phyloP scores from a whole-genome alignment of 106 monocot species.

The Dendrobium catenatum region DNA sequence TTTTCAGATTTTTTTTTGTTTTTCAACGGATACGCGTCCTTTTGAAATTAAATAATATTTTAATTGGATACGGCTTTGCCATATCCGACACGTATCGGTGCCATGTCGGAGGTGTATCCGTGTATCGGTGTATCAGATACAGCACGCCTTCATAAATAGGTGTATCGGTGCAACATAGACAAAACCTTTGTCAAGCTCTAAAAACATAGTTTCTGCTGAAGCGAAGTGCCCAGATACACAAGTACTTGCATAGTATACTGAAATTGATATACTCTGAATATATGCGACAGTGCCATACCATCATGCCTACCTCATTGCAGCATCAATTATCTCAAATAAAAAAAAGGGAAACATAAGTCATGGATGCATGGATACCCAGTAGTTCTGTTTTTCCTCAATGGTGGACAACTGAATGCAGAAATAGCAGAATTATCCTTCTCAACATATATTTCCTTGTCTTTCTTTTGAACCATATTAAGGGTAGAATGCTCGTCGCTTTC shows the following conservation, averaged over 20 bases:
- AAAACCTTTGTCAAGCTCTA: neutral
- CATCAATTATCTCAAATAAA: neutral
- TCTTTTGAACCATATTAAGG: neutral
- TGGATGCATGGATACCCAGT: neutral
- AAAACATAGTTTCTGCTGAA: neutral
- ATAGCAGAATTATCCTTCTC: neutral
- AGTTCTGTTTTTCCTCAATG: neutral
- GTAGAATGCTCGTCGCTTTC: neutral
- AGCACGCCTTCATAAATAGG: too few species aligned
- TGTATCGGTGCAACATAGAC: too few species aligned
- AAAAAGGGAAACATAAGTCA: neutral
- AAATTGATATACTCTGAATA: neutral
- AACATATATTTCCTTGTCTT: neutral
- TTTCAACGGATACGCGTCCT: too few species aligned
- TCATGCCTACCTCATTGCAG: neutral
- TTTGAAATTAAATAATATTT: too few species aligned
- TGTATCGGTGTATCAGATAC: too few species aligned
- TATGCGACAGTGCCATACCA: neutral
- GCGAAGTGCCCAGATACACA: neutral
- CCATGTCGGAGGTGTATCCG: too few species aligned
- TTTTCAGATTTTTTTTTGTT: too few species aligned
- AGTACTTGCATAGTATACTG: neutral
- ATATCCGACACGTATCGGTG: too few species aligned
- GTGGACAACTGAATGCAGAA: neutral
- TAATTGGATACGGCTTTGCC: too few species aligned